Evolutionary conservation across 2,329 filamentous ascomycete genomes (phyloP), one percentile per base, ranked within the genome.

Genomic region (Penicillium sp.): DNA sequence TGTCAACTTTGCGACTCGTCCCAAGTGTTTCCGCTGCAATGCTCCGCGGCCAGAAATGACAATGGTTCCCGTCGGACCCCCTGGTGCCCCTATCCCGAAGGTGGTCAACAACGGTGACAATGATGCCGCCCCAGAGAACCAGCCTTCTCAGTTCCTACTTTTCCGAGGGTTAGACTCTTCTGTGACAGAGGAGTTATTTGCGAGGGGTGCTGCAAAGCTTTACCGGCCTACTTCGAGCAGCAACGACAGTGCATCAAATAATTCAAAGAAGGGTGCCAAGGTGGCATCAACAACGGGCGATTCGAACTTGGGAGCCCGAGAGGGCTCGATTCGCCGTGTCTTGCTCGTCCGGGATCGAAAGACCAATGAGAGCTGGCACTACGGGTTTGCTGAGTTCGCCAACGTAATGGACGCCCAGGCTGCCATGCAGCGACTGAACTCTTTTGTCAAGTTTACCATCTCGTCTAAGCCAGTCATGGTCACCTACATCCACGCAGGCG

Each of bases 351-450:
- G 89, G 47, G 87, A 92, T 63, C 79, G 83, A 39, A 78, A 76
- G 52, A 86, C 78, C 3, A 80, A 88, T 47, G 84, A 88, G 52
- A 89, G 85, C 44, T 88, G 87, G 78, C 81, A 84, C 57, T 95
- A 89, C 60, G 89, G 88, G 0, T 95, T 95, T 68, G 89, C 84
- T 1, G 89, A 95, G 67, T 95, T 91, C 65, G 84, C 82, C 60
- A 86, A 82, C 0, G 75, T 89, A 15, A 82, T 87, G 58, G 88
- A 93, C 66, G 87, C 89, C 2, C 79, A 84, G 66, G 85, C 83
- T 20, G 89, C 89, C 3, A 72, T 91, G 63, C 77, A 79, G 20
- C 88, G 89, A 57, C 86, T 86, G 59, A 81, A 82, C 33, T 84
- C 83, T 29, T 82, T 84, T 25, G 81, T 88, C 9, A 86, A 83